A percentile compares a stretch with the other conserved stretches of the same genome.
phyloP scores from a whole-genome alignment of 164 flowering plant species.

The Nelumbo lutea region DNA sequence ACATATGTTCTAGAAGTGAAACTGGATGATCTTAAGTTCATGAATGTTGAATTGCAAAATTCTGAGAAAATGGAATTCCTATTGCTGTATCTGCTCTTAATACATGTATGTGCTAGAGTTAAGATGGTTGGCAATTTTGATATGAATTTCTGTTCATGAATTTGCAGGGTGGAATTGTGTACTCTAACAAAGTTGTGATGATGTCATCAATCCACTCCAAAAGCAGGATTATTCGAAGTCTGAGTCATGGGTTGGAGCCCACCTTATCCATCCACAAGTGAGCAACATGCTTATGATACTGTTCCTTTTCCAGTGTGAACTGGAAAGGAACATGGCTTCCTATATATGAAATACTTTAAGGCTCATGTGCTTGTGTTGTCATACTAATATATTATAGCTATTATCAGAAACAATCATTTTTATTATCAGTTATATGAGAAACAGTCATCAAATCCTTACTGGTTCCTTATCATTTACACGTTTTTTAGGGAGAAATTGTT shows the following conservation, averaged over 20 bases:
- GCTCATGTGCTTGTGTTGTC: background rate
- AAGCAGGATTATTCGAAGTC: slow-evolving; percentile 33
- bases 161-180: slow-evolving; percentile 77
- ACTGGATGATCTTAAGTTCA: background rate
- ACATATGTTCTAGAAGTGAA: background rate
- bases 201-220: slow-evolving; percentile 55
- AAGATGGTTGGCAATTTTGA: background rate
- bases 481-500: slow-evolving; percentile 59
- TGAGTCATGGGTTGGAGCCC: slow-evolving; percentile 57
- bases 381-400: no score
- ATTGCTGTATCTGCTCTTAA: no score
- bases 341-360: background rate
- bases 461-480: background rate
- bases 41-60: background rate
- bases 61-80: no score
- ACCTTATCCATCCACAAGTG: slow-evolving; percentile 60
- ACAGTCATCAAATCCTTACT: background rate
- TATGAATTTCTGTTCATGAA: background rate
- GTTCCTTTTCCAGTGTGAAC: slow-evolving; percentile 1
- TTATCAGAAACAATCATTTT: background rate
- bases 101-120: background rate
- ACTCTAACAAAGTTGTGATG: slow-evolving; percentile 64
- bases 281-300: slow-evolving; percentile 2
- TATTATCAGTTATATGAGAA: background rate
- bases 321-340: background rate